A percentile compares a stretch with the other conserved stretches of the same genome.
These are phyloP conservation scores for Marsdenia floribunda DNA, from an alignment of 257 asterid genomes.

Conservation along the genomic window DNA sequence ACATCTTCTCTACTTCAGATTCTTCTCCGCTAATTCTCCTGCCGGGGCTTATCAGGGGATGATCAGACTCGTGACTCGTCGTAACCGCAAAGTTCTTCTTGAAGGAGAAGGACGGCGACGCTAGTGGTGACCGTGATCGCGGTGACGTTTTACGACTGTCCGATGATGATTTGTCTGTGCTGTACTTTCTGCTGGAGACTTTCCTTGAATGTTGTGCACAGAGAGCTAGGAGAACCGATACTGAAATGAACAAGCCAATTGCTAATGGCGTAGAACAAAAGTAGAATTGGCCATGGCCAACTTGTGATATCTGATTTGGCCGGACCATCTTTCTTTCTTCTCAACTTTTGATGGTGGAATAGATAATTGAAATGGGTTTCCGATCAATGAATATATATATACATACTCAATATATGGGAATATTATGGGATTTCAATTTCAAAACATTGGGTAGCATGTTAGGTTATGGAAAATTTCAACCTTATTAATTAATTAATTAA, in stretches of 20 bases:
- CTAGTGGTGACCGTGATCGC: neutral
- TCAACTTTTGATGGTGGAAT: neutral
- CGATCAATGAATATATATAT: neutral
- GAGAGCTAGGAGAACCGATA: constrained; percentile 43
- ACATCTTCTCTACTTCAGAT: neutral
- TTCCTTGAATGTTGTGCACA: constrained; percentile 57
- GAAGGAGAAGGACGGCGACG: constrained; percentile 21
- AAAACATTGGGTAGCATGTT: constrained; percentile 24
- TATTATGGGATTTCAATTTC: neutral
- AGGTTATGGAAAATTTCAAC: constrained; percentile 27
- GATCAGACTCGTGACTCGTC: constrained; percentile 26
- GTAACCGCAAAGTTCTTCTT: constrained; percentile 31
- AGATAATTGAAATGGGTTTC: constrained; percentile 3
- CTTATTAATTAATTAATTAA: neutral
- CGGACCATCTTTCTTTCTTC: constrained; percentile 45
- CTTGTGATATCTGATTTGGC: constrained; percentile 21
- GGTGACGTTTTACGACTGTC: constrained; percentile 20
- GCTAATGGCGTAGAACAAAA: constrained; percentile 41
- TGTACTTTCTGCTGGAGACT: constrained; percentile 17
- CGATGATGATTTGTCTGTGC: neutral
- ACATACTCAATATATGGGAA: neutral
- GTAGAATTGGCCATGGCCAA: constrained; percentile 10
- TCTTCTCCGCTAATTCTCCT: neutral
- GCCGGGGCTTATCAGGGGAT: constrained; percentile 21
- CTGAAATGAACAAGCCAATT: constrained; percentile 52